phyloP scores from a whole-genome alignment of 78 protist species.

The Dictyostelium purpureum region DNA sequence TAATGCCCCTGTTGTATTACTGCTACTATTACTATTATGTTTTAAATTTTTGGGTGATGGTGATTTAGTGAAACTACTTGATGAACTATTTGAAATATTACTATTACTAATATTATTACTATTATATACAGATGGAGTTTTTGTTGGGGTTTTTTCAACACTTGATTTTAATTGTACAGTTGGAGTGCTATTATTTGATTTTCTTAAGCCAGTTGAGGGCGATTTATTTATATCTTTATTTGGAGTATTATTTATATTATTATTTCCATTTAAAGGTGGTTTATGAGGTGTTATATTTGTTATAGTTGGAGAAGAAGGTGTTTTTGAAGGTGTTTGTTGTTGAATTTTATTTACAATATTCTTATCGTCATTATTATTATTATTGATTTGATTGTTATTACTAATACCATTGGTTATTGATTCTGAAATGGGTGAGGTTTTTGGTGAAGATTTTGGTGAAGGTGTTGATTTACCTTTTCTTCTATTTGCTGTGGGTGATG shows the following conservation, averaged over 20 bases:
- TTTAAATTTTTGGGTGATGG: constrained; percentile 7
- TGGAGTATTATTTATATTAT: neutral
- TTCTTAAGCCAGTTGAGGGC: neutral
- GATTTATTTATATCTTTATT: neutral
- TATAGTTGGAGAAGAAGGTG: neutral
- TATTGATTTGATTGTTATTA: neutral
- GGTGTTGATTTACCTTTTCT: constrained; percentile 2
- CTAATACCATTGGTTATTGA: neutral
- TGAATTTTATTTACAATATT: neutral
- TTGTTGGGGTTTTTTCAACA: constrained; percentile 3
- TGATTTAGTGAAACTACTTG: too few species aligned
- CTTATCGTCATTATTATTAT: neutral
- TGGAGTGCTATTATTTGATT: neutral
- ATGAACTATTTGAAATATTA: neutral
- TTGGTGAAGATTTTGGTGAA: constrained; percentile 10
- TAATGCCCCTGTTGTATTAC: too few species aligned
- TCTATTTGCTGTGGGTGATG: constrained; percentile 3
- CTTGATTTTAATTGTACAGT: constrained; percentile 31
- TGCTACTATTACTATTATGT: neutral
- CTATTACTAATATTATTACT: constrained; percentile 9
- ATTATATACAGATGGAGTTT: constrained; percentile 1
- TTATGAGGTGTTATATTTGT: neutral
- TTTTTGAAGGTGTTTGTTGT: neutral
- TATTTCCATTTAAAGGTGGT: constrained; percentile 1
- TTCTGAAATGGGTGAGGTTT: neutral